These are phyloP conservation scores for Sphaerulina vaccinii DNA, from an alignment of 2,329 filamentous ascomycete species.

Conservation along the genomic window DNA sequence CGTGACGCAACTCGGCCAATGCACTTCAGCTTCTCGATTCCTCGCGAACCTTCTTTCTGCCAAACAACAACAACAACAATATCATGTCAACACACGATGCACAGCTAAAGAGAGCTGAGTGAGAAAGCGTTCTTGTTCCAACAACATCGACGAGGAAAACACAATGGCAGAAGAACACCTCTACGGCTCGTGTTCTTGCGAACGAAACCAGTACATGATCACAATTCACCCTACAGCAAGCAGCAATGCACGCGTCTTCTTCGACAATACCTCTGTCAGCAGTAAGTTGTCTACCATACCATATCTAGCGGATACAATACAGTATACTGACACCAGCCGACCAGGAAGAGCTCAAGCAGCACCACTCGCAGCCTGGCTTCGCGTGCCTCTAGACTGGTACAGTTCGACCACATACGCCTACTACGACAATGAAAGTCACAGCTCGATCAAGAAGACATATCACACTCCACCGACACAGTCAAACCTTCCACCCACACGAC, in stretches of 20 bases:
- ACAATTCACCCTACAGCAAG: constrained; percentile 59
- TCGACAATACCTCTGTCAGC: constrained; percentile 67
- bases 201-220: constrained; percentile 79
- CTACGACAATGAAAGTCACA: constrained; percentile 68
- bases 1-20: too few species aligned
- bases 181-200: constrained; percentile 78
- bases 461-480: constrained; percentile 51
- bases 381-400: constrained; percentile 79
- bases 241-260: constrained; percentile 66
- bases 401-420: constrained; percentile 71
- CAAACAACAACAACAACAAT: too few species aligned
- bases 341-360: constrained; percentile 65
- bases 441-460: constrained; percentile 48
- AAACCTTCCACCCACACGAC: constrained; percentile 57
- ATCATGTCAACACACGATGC: too few species aligned
- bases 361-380: constrained; percentile 76
- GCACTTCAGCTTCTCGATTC: too few species aligned
- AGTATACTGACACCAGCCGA: not conserved
- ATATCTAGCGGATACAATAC: not conserved
- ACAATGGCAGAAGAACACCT: constrained; percentile 42
- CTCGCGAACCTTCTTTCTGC: too few species aligned
- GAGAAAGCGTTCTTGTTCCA: too few species aligned
- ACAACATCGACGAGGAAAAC: too few species aligned
- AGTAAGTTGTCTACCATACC: constrained; percentile 58
- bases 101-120: too few species aligned